These are phyloP conservation scores for Phialocephala sp. DNA, from an alignment of 2,329 filamentous ascomycete genomes.

Conservation along the genomic window DNA sequence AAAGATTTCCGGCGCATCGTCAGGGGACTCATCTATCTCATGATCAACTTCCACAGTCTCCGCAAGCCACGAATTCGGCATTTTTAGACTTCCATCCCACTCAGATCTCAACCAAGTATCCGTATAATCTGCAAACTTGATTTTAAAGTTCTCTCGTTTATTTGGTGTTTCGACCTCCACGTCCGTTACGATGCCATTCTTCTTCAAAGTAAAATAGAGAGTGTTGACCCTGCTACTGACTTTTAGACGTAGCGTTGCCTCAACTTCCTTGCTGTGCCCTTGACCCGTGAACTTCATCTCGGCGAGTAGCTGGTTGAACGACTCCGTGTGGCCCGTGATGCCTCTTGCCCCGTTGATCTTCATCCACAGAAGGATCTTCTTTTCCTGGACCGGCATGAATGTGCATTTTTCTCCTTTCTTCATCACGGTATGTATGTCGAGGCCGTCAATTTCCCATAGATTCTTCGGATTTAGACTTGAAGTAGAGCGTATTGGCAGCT, in stretches of 20 bases:
- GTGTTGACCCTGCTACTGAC: background rate
- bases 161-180: background rate
- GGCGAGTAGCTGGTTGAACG: background rate
- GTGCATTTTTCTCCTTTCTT: background rate
- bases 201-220: background rate
- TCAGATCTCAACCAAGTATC: conserved; percentile 15
- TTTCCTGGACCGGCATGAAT: background rate
- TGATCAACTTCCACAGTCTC: background rate
- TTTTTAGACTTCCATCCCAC: conserved; percentile 20
- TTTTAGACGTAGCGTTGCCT: background rate
- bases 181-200: background rate
- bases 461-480: background rate
- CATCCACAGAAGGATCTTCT: conserved; percentile 7
- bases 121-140: conserved; percentile 25
- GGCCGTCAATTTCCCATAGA: conserved; percentile 2
- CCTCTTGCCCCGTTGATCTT: background rate
- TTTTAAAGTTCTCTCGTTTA: background rate
- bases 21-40: background rate
- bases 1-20: background rate
- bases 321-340: background rate
- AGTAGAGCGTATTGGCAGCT: background rate
- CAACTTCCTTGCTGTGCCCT: background rate
- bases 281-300: background rate
- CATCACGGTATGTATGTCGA: conserved; percentile 1
- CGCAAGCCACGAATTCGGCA: background rate